Evolutionary conservation across 2,329 filamentous ascomycete species (phyloP).

Genomic region (Nothopassalora personata): DNA sequence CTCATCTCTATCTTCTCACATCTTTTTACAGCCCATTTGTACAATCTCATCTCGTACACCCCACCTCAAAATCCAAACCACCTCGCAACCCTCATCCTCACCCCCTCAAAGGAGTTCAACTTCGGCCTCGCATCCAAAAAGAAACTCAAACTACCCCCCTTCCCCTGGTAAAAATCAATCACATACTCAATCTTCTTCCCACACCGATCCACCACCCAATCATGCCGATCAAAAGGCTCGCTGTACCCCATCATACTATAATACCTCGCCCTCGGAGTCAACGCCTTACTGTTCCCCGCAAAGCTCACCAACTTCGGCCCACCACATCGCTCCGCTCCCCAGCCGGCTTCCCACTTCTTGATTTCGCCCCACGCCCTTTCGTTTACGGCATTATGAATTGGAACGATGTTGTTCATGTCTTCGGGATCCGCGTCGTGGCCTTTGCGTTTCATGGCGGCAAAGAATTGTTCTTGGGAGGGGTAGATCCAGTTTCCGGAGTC

Average conservation of each 20-base stretch:
- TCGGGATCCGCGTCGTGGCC: constrained; percentile 63
- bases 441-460: constrained; percentile 92
- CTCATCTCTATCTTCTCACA: not conserved
- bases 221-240: constrained; percentile 88
- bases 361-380: constrained; percentile 95
- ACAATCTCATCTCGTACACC: not conserved
- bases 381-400: constrained; percentile 98
- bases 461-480: constrained; percentile 95
- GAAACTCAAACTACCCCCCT: constrained; percentile 51
- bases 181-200: constrained; percentile 84
- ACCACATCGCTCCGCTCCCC: constrained; percentile 59
- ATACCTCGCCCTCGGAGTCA: constrained; percentile 78
- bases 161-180: constrained; percentile 94
- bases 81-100: constrained; percentile 49
- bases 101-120: constrained; percentile 58
- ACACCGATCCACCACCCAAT: constrained; percentile 94
- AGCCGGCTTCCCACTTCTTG: constrained; percentile 73
- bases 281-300: constrained; percentile 55
- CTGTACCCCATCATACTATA: constrained; percentile 81
- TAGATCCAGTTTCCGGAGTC: constrained; percentile 90
- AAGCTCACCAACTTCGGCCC: constrained; percentile 83
- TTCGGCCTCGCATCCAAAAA: constrained; percentile 62
- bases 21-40: not conserved
- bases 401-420: constrained; percentile 89
- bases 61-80: constrained; percentile 20